Conservation (phyloP, 768 basidiomycete species). For the Mycena amicta region DNA sequence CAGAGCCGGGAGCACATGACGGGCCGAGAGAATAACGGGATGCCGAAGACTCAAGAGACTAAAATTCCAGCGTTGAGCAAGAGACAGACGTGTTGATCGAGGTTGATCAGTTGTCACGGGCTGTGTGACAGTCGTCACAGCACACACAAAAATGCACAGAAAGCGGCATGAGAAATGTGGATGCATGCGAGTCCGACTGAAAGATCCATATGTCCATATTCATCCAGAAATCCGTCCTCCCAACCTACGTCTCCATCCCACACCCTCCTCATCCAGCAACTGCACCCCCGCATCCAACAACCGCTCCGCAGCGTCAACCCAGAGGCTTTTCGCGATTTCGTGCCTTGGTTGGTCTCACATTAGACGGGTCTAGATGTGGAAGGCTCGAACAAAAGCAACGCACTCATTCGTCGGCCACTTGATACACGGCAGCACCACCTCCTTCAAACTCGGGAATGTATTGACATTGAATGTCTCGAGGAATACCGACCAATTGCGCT, state of each 20-base stretch:
- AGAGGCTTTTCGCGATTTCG: background rate
- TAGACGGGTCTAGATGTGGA: background rate
- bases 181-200: no score
- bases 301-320: background rate
- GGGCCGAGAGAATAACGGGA: no score
- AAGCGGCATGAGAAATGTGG: no score
- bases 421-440: background rate
- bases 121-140: no score
- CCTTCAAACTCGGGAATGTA: background rate
- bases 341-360: background rate
- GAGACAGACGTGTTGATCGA: no score
- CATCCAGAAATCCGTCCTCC: background rate
- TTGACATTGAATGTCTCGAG: background rate
- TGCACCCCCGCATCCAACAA: background rate
- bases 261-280: background rate
- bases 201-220: background rate
- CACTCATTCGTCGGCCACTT: background rate
- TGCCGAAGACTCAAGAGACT: no score
- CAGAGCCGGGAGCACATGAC: background rate
- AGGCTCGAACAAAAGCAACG: background rate
- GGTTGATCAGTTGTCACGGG: no score
- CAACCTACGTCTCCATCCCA: background rate
- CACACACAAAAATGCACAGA: no score
- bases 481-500: background rate
- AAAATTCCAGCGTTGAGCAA: no score